Percentiles rank a stretch among this genome's conserved stretches.
These are phyloP conservation scores for Mortierella sp. DNA, from an alignment of 371 early-diverging fungal genomes.

Conservation along the genomic window DNA sequence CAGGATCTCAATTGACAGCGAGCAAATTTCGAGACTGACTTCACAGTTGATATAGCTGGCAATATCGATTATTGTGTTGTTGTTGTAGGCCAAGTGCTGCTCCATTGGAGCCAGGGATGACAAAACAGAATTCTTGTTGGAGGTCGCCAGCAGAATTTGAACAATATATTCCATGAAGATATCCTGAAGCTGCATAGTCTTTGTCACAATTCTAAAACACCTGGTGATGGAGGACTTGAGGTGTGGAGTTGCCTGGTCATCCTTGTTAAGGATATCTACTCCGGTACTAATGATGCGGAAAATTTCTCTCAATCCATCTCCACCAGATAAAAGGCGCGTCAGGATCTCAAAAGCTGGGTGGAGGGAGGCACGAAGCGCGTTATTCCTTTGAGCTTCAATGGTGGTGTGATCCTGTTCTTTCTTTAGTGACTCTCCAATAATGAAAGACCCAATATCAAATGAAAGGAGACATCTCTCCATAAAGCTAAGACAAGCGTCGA, in stretches of 20 bases:
- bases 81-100: constrained; percentile 79
- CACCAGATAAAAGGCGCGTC: constrained; percentile 82
- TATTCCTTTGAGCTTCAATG: constrained; percentile 41
- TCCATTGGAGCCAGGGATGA: constrained; percentile 79
- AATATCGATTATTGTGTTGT: constrained; percentile 76
- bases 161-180: constrained; percentile 77
- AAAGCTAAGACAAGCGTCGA: constrained; percentile 78
- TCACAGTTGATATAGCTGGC: constrained; percentile 75
- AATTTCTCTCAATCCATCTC: constrained; percentile 74
- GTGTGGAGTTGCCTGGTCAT: constrained; percentile 37
- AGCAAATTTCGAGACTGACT: constrained; percentile 78
- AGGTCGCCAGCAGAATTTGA: constrained; percentile 61
- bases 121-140: constrained; percentile 24
- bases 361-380: constrained; percentile 45
- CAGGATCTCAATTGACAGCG: constrained; percentile 80
- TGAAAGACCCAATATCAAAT: constrained; percentile 71
- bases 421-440: constrained; percentile 33
- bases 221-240: constrained; percentile 39
- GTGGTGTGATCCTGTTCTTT: constrained; percentile 33
- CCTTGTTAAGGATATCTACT: constrained; percentile 66
- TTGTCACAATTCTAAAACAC: constrained; percentile 79
- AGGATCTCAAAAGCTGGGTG: constrained; percentile 93
- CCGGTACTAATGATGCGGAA: constrained; percentile 75
- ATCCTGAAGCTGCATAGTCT: constrained; percentile 75
- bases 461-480: constrained; percentile 85